Base-by-base conservation (phyloP, 441 rosid species). In the Dalechampia spathulata region DNA sequence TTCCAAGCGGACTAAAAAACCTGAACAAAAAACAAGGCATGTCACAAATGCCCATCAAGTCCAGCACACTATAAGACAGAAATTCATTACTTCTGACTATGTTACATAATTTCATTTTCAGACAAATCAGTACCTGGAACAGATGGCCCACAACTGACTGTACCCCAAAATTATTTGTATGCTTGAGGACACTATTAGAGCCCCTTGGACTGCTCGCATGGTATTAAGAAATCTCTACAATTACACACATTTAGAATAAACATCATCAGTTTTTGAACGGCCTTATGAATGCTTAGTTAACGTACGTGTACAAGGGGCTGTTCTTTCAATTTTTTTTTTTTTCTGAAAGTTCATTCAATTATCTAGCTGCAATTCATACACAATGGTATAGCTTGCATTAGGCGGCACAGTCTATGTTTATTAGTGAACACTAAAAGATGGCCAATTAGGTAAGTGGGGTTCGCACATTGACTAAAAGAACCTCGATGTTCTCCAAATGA, bases 131-230 rank as follows among this genome's bases (percentile, higher is more conserved):
- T 76, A 94, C 99, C 99, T 85, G 74, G 99, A 84, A 75, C 90
- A 87, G 30, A 94, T 87, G 46, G 83, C 98, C 97, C 99, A 90
- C 70, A 94, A 62, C 55, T 90, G 99, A 74, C 99, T 94, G 71
- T 81, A 94, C 47, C 98, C 99, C 45, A 94, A 77, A 57, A 90
- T 84, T 68, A 90, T 94, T 68, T 94, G 98, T 65, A 94, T 72
- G 67, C 98, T 90, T 51, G 99, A 94, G 71, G 98, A 87, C 48
- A 94, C 96, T 21, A 94, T 94, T 23, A 94, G 59, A 44, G 99
- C 99, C 46, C 98, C 99, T 83, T 94, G 99, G 53, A 94, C 95
- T 1, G 99, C 99, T 75, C 94, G 86, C 96, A 90, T 94, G 52
- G 99, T 94, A 63, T 72, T 81, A 30, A 83, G 75, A 71, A 94